A percentile compares a stretch with the other conserved stretches of the same genome.
phyloP scores from a whole-genome alignment of 108 stramenopile species.

The Phaeodactylum tricornutum region DNA sequence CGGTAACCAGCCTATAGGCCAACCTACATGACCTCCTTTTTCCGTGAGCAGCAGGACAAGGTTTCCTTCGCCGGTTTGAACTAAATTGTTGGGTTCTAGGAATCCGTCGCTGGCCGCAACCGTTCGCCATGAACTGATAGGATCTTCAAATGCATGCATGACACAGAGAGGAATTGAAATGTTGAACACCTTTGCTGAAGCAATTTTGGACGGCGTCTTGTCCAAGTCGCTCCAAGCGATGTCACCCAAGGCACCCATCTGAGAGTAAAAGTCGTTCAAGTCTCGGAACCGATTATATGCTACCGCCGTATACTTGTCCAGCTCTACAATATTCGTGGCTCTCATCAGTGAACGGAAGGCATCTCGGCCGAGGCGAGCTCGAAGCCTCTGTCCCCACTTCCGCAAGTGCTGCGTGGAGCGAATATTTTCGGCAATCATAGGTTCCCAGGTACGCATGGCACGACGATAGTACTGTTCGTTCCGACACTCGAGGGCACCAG shows the following conservation, averaged over 20 bases:
- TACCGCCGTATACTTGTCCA: conserved; percentile 62
- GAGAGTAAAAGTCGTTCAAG: conserved; percentile 61
- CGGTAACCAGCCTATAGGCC: conserved; percentile 57
- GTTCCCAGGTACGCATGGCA: conserved; percentile 82
- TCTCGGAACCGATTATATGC: conserved; percentile 65
- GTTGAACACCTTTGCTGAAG: conserved; percentile 26
- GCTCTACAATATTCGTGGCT: conserved; percentile 52
- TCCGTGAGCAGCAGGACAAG: conserved; percentile 63
- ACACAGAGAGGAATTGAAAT: conserved; percentile 58
- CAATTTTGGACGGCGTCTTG: conserved; percentile 9
- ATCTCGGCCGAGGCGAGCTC: conserved; percentile 31
- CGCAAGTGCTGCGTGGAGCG: conserved; percentile 48
- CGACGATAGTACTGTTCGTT: conserved; percentile 46
- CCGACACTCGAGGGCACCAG: conserved; percentile 80
- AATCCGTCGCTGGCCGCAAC: conserved; percentile 36
- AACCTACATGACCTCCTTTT: conserved; percentile 76
- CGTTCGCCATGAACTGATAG: conserved; percentile 64
- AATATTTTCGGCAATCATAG: conserved; percentile 61
- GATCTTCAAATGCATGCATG: conserved; percentile 73
- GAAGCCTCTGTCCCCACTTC: conserved; percentile 56
- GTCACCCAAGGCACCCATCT: conserved; percentile 79
- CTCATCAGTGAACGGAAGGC: conserved; percentile 45
- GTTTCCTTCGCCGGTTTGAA: conserved; percentile 48
- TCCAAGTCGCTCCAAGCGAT: conserved; percentile 12
- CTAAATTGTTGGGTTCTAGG: conserved; percentile 40